Conservation (phyloP, 2,329 filamentous ascomycete species). For the Phyllosticta capitalensis region DNA sequence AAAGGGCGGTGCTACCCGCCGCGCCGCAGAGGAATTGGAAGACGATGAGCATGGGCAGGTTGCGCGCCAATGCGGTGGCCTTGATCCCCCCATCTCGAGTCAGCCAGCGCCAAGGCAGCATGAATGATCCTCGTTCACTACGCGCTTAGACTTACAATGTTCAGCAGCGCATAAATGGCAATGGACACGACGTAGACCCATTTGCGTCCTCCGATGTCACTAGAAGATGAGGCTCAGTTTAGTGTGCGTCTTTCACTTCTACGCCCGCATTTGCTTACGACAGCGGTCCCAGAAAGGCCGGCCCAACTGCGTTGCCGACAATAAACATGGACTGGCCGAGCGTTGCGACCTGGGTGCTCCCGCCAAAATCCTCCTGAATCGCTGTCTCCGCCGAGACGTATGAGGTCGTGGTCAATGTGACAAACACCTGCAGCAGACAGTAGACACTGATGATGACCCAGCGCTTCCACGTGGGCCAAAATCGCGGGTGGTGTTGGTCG, state of each 20-base stretch:
- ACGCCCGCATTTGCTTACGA: conserved; percentile 5
- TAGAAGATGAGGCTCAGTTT: conserved; percentile 3
- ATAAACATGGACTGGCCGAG: conserved; percentile 11
- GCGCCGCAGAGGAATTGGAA: conserved; percentile 11
- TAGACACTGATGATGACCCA: conserved; percentile 10
- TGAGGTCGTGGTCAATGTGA: conserved; percentile 5
- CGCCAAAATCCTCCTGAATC: conserved; percentile 8
- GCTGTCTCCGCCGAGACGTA: conserved; percentile 9
- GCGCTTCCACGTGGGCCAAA: conserved; percentile 7
- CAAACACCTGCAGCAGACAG: conserved; percentile 11
- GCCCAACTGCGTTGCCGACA: conserved; percentile 9
- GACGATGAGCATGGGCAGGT: conserved; percentile 11
- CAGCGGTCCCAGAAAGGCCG: conserved; percentile 9
- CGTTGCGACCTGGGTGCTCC: conserved; percentile 9
- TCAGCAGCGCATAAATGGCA: conserved; percentile 6
- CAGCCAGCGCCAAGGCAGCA: neutral
- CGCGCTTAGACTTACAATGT: conserved; percentile 8
- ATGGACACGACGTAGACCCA: conserved; percentile 11
- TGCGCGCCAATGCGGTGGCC: conserved; percentile 6
- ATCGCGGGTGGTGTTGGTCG: conserved; percentile 9
- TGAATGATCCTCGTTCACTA: neutral
- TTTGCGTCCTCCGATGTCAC: conserved; percentile 12
- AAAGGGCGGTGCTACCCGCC: conserved; percentile 10
- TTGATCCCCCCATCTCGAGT: neutral
- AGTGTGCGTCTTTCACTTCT: neutral